A percentile compares a stretch with the other conserved stretches of the same genome.
Evolutionary conservation across 257 asterid genomes (phyloP).

Genomic region (Handroanthus guayacan): DNA sequence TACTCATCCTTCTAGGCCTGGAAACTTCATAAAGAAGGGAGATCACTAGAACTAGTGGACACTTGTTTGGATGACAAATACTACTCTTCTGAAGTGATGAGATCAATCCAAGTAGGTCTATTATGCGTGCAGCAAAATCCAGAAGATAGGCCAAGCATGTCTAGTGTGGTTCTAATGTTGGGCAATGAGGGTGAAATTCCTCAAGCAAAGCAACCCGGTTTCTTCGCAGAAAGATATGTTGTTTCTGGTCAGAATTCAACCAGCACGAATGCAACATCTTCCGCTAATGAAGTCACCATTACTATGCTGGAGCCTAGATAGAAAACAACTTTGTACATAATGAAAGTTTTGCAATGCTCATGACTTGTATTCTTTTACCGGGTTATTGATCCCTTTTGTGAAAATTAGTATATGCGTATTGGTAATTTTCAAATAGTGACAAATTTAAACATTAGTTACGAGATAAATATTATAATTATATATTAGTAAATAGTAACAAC

Average conservation of each 20-base stretch:
- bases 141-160: constrained; percentile 42
- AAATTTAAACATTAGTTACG: too few relatives aligned
- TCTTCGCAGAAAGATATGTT: constrained; percentile 31
- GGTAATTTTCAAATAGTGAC: too few relatives aligned
- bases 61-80: background rate
- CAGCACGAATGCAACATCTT: background rate
- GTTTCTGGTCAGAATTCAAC: background rate
- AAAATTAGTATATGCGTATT: too few relatives aligned
- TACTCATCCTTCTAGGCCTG: constrained; percentile 25
- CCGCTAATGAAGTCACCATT: constrained; percentile 26
- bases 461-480: too few relatives aligned
- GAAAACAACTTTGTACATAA: background rate
- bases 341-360: background rate
- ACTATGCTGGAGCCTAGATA: constrained; percentile 35
- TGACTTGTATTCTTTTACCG: background rate
- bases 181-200: constrained; percentile 39
- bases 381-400: background rate
- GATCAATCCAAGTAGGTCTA: constrained; percentile 33
- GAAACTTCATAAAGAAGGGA: constrained; percentile 35
- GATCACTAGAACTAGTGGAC: constrained; percentile 28
- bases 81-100: background rate
- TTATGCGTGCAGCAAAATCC: constrained; percentile 39
- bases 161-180: constrained; percentile 36
- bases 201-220: constrained; percentile 39
- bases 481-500: too few relatives aligned